Evolutionary conservation across 768 basidiomycete genomes (phyloP), one percentile per base, ranked within the genome.

Genomic region (Amanita exitialis): DNA sequence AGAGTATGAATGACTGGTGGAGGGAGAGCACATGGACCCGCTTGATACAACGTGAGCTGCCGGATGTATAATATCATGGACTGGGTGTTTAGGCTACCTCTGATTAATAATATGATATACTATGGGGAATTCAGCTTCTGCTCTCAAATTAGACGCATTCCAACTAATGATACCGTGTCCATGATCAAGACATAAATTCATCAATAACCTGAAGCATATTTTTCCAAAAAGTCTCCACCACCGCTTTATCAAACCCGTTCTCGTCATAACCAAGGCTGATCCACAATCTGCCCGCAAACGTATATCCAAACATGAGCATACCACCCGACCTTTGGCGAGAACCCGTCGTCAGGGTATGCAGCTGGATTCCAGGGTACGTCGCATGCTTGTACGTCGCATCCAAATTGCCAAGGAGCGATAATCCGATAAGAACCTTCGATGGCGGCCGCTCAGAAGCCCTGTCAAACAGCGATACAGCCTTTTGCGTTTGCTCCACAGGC

Each of bases 1-100:
- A 85, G 55, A 72, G 73, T 47, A 86, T 91, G 83, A 80, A 86
- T 16, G 89, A 90, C 36, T 90, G 88, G 90, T 94, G 92, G 91
- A 90, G 80, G 61, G 89, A 92, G 60, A 87, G 80, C 54, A 94
- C 90, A 45, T 95, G 90, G 90, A 80, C 73, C 35, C 71, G 91
- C 53, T 67, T 94, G 49, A 79, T 90, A 59, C 81, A 83, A 56
- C 73, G 91, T 62, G 90, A 94, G 65, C 66, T 93, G 49, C 90
- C 90, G n/a, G 91, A 93, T 66, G 52, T 74, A 51, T 78, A 67
- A 58, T 23, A 51, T 49, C 10, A 12, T 27, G 12, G 21, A 13
- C 10, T 43, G 27, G 25, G n/a, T 39, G 23, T 39, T 38, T 49
- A 21, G 10, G 16, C 42, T 42, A 39, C n/a, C 13, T 10, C 13